Conservation (phyloP, 257 asterid species). For the Solanum okadae region DNA sequence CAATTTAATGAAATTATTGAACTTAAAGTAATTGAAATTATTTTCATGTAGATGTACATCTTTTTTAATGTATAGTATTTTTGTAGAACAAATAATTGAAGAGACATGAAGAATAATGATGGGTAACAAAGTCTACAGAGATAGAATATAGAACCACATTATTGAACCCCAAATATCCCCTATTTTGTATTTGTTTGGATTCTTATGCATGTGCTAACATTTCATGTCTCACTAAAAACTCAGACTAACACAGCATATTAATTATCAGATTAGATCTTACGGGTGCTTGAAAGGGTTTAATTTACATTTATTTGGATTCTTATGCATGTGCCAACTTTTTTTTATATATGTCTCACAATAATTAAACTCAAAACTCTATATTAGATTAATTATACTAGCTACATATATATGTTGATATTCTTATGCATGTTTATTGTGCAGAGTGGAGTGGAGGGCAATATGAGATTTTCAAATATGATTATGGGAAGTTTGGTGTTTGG, state of each 20-base stretch:
- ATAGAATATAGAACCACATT: background rate
- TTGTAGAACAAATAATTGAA: background rate
- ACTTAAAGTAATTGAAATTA: background rate
- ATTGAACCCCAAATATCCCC: background rate
- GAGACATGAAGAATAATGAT: background rate
- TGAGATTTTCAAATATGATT: conserved; percentile 20
- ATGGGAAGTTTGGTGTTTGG: conserved; percentile 32
- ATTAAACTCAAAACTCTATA: background rate
- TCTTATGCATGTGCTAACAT: background rate
- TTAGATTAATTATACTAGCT: background rate
- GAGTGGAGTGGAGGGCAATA: conserved; percentile 48
- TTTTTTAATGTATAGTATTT: background rate
- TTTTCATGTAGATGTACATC: background rate
- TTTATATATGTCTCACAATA: background rate
- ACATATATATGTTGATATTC: background rate
- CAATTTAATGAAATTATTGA: background rate
- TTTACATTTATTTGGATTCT: background rate
- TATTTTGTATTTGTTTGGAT: background rate
- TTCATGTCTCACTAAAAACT: background rate
- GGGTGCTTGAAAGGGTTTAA: background rate
- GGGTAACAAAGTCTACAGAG: background rate
- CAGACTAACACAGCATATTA: background rate
- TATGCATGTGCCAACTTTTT: background rate
- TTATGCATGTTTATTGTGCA: conserved; percentile 15
- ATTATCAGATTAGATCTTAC: background rate